These are phyloP conservation scores for Globisporangium iwayamae DNA, from an alignment of 352 stramenopile genomes.

Conservation along the genomic window DNA sequence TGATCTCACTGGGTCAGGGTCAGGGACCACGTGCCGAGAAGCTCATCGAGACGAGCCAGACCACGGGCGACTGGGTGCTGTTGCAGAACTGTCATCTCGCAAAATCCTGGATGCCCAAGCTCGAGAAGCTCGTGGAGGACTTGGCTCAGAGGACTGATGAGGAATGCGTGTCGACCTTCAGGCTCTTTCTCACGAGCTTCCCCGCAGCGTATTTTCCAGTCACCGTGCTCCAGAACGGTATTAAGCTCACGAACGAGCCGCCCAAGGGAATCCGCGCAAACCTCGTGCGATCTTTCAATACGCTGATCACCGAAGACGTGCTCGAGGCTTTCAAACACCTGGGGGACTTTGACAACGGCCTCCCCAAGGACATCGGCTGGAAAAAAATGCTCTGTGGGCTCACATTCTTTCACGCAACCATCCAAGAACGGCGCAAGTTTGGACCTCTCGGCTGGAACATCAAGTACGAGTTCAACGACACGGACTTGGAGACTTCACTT, in stretches of 20 bases:
- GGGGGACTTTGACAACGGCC: constrained; percentile 57
- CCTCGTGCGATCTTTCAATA: constrained; percentile 86
- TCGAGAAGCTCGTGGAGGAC: constrained; percentile 90
- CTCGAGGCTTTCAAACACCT: constrained; percentile 51
- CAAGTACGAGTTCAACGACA: constrained; percentile 95
- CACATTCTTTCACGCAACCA: constrained; percentile 93
- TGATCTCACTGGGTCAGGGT: constrained; percentile 92
- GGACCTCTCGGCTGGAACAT: constrained; percentile 95
- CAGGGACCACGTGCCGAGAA: constrained; percentile 89
- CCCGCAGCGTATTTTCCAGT: constrained; percentile 91
- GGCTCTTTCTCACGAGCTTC: constrained; percentile 92
- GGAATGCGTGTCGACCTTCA: constrained; percentile 68
- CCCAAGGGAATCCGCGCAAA: constrained; percentile 91
- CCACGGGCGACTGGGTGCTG: constrained; percentile 90
- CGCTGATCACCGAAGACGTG: constrained; percentile 77
- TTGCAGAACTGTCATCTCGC: constrained; percentile 94
- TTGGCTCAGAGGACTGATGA: constrained; percentile 55
- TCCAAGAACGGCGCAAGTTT: constrained; percentile 94
- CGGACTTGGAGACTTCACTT: constrained; percentile 92
- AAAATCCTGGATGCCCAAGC: constrained; percentile 92
- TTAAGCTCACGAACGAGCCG: constrained; percentile 93
- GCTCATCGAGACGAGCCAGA: constrained; percentile 84
- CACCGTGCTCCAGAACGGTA: constrained; percentile 90
- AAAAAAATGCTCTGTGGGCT: constrained; percentile 89
- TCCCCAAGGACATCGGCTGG: constrained; percentile 70